A percentile compares a stretch with the other conserved stretches of the same genome.
phyloP scores from a whole-genome alignment of 345 rosid species.

The Hypericum perforatum region DNA sequence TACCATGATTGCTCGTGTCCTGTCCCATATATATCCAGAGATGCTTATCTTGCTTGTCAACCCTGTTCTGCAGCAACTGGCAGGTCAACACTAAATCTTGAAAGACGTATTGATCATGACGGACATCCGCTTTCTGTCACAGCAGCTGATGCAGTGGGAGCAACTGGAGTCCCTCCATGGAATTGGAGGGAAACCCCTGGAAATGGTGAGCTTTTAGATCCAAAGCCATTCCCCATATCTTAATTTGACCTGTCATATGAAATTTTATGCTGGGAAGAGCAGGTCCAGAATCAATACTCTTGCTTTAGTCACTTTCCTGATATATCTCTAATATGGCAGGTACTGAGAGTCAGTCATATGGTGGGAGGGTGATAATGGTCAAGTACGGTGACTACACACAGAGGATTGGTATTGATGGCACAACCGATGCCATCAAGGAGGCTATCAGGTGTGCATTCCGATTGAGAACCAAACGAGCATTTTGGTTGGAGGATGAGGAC shows the following conservation, averaged over 20 bases:
- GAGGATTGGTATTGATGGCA: constrained; percentile 85
- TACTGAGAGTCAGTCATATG: constrained; percentile 60
- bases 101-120: constrained; percentile 90
- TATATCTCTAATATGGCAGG: constrained; percentile 27
- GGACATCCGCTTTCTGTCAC: constrained; percentile 93
- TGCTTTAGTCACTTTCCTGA: not conserved
- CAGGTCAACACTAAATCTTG: constrained; percentile 83
- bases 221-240: not conserved
- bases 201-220: constrained; percentile 42
- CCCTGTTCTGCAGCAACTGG: constrained; percentile 51
- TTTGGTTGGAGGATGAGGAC: constrained; percentile 97
- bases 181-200: constrained; percentile 95
- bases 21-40: constrained; percentile 10
- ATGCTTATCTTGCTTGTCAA: constrained; percentile 16
- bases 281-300: too few relatives aligned
- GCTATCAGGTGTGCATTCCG: constrained; percentile 79
- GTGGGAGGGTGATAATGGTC: constrained; percentile 85
- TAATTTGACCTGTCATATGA: too few relatives aligned
- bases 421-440: constrained; percentile 80
- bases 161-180: constrained; percentile 95
- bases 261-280: not conserved
- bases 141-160: constrained; percentile 71
- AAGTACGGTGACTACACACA: constrained; percentile 84
- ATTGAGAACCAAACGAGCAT: constrained; percentile 77
- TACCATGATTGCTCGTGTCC: constrained; percentile 8